Evolutionary conservation across 345 rosid species (phyloP), one percentile per base, ranked within the genome.

Genomic region (Citrus hindsii): DNA sequence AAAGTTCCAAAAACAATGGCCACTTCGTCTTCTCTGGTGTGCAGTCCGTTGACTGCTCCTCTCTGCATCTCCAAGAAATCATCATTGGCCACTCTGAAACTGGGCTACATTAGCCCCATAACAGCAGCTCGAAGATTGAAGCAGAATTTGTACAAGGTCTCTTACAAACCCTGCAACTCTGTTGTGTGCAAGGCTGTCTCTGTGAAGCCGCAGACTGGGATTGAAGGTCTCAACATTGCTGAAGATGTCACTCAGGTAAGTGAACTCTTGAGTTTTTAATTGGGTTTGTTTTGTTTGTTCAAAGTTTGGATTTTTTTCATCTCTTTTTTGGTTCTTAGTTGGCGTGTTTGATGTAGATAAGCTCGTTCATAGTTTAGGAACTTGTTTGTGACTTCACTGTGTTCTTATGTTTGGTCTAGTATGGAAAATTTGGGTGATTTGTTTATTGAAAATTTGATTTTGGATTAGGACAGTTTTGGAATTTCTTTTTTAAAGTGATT

Each of bases 221-320:
- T 84, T 64, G 92, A 89, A 70, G 91, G 92, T 21, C 97, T 92
- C 86, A 92, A 94, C 86, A 88, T 92, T 83, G 97, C 98, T 28
- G 92, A 87, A 0, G 89, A 91, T 88, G 98, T 94, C 61, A 83
- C 96, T 78, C 93, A 91, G 94, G 98, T 87, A 18, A 64, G 73
- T 48, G 32, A 62, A 6, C 7, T 35, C 28, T 42, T 66, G 9
- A 69, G 65, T 62, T 5, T 27, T 22, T 27, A 67, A 73, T 28
- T 46, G 67, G 42, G 33, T 76, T 48, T 61, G 42, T 65, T 77
- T 65, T 12, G 62, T 63, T 75, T 70, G 16, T 38, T 77, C 6
- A 35, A 35, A 73, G 9, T 59, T 60, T 59, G n/a, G 63, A 27
- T 37, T 37, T 33, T 13, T 46, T 46, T 13, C 4, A 3, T 13